phyloP scores from a whole-genome alignment of 2,329 filamentous ascomycete species.

The Elsinoe arachidis region DNA sequence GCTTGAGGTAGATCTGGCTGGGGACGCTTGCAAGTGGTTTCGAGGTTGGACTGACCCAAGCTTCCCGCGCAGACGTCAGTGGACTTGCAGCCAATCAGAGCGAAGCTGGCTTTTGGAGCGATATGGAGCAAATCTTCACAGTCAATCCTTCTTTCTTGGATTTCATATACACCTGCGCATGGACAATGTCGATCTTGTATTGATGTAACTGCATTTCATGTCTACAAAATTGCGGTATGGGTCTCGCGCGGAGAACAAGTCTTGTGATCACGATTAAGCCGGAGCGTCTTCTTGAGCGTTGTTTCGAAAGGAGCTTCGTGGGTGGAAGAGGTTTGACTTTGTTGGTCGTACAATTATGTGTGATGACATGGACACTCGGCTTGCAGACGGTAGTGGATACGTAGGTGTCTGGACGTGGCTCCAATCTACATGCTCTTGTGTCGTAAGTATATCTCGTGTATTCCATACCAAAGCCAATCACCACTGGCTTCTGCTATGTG shows the following conservation, averaged over 20 bases:
- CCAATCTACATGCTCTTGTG: no score
- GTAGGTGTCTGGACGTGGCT: neutral
- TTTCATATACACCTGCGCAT: neutral
- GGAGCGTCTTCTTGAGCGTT: conserved; percentile 83
- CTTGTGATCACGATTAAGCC: conserved; percentile 85
- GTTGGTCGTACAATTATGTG: conserved; percentile 63
- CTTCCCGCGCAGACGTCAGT: conserved; percentile 12
- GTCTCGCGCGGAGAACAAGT: conserved; percentile 53
- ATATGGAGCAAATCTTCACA: neutral
- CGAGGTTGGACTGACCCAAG: conserved; percentile 10
- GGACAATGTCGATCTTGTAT: conserved; percentile 1
- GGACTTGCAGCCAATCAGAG: neutral
- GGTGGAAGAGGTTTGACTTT: conserved; percentile 94
- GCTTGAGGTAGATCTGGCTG: conserved; percentile 6
- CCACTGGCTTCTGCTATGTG: no score
- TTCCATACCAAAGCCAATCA: no score
- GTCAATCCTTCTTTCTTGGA: neutral
- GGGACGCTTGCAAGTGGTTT: neutral
- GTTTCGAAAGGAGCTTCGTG: conserved; percentile 68
- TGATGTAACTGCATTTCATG: conserved; percentile 12
- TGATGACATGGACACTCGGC: neutral
- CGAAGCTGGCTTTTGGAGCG: neutral
- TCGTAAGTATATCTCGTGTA: no score
- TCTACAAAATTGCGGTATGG: conserved; percentile 5
- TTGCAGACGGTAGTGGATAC: neutral